These are phyloP conservation scores for Houttuynia cordata DNA, from an alignment of 164 flowering plant species.

Conservation along the genomic window DNA sequence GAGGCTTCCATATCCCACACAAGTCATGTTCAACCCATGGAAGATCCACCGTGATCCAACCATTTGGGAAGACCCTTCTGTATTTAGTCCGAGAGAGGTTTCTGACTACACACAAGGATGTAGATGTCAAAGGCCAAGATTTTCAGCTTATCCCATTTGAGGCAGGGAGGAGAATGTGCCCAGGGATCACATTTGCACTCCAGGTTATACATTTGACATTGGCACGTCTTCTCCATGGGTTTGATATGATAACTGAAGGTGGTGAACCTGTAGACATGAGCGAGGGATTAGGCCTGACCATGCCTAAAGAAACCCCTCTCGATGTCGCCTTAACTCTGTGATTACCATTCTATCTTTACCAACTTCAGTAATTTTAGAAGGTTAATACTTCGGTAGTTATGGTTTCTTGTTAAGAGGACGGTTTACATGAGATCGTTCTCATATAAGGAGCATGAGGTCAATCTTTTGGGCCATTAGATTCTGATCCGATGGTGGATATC, in stretches of 20 bases:
- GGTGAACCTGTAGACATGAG: slow-evolving; percentile 9
- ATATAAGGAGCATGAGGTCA: too few species aligned
- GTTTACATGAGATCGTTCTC: too few species aligned
- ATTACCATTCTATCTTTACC: not conserved
- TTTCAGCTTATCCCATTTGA: slow-evolving; percentile 12
- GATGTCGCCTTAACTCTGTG: too few species aligned
- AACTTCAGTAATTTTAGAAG: too few species aligned
- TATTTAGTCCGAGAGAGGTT: slow-evolving; percentile 10
- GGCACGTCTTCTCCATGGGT: slow-evolving; percentile 10
- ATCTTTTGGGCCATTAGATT: too few species aligned
- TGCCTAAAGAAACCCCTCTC: slow-evolving; percentile 1
- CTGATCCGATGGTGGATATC: too few species aligned
- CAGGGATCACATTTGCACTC: slow-evolving; percentile 2
- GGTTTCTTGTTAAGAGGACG: too few species aligned
- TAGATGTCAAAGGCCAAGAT: slow-evolving; percentile 5
- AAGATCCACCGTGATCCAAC: slow-evolving; percentile 7
- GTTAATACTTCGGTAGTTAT: too few species aligned
- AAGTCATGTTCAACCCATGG: slow-evolving; percentile 1
- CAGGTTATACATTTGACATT: slow-evolving; percentile 4
- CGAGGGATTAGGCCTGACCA: slow-evolving; percentile 5
- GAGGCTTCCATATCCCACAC: slow-evolving; percentile 6
- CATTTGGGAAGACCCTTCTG: slow-evolving; percentile 5
- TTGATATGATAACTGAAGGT: not conserved
- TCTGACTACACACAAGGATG: not conserved
- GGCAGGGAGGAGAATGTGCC: slow-evolving; percentile 4